phyloP scores from a whole-genome alignment of 164 flowering plant genomes.

The Pachysandra terminalis region DNA sequence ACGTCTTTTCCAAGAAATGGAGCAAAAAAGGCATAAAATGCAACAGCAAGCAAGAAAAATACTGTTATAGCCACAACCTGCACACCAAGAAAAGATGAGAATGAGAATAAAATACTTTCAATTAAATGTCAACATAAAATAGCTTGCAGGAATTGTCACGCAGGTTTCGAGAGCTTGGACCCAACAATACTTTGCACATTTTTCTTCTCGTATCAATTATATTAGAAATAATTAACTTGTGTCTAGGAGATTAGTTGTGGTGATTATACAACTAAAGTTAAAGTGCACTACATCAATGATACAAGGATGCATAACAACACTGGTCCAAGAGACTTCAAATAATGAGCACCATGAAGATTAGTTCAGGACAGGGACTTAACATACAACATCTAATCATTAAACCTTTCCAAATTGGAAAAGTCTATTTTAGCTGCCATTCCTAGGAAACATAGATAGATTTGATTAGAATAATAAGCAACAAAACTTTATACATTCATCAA shows the following conservation, averaged over 20 bases:
- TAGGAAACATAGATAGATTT: too few species aligned
- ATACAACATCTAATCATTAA: background rate
- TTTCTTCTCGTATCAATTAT: background rate
- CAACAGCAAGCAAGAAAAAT: constrained; percentile 74
- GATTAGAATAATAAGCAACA: too few species aligned
- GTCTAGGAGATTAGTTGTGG: background rate
- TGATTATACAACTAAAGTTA: background rate
- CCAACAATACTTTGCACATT: background rate
- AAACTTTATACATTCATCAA: too few species aligned
- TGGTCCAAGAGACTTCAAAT: background rate
- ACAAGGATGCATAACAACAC: background rate
- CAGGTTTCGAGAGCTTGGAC: background rate
- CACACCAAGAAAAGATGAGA: background rate
- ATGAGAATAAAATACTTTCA: constrained; percentile 1
- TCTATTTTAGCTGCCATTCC: too few species aligned
- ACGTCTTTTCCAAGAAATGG: constrained; percentile 83
- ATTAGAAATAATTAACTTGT: background rate
- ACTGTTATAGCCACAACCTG: constrained; percentile 97
- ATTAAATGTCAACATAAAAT: constrained; percentile 6
- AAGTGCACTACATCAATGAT: background rate
- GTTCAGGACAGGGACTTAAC: background rate
- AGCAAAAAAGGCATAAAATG: constrained; percentile 91
- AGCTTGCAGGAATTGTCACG: background rate
- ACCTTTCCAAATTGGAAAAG: background rate
- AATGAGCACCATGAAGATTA: background rate